phyloP scores from a whole-genome alignment of 2,329 filamentous ascomycete genomes.

The Microcyclospora pomicola region DNA sequence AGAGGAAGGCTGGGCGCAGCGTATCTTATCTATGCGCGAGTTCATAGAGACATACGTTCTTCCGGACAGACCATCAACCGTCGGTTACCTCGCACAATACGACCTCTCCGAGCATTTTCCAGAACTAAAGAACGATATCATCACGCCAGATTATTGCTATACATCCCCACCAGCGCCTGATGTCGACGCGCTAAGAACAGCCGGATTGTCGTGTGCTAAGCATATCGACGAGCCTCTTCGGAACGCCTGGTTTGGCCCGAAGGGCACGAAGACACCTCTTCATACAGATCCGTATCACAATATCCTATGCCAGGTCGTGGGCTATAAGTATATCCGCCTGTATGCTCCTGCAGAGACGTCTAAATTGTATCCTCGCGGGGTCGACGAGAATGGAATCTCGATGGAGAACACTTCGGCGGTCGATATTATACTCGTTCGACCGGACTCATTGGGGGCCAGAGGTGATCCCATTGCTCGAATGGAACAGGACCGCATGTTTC shows the following conservation, averaged over 20 bases:
- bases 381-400: constrained; percentile 56
- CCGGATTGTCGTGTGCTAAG: constrained; percentile 7
- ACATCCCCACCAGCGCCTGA: constrained; percentile 45
- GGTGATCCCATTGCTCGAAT: constrained; percentile 1
- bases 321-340: constrained; percentile 79
- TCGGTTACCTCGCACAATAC: constrained; percentile 84
- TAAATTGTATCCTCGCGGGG: constrained; percentile 46
- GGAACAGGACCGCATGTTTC: constrained; percentile 27
- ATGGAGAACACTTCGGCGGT: constrained; percentile 83
- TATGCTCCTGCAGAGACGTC: constrained; percentile 55
- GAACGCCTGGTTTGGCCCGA: constrained; percentile 88
- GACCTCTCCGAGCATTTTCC: constrained; percentile 76
- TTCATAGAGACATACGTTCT: constrained; percentile 55
- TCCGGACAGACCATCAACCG: constrained; percentile 17
- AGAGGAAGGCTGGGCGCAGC: constrained; percentile 71
- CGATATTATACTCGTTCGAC: constrained; percentile 40
- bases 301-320: constrained; percentile 76
- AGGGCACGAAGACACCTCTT: constrained; percentile 76
- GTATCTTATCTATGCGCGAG: constrained; percentile 57
- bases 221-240: constrained; percentile 46
- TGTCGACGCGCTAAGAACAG: constrained; percentile 7
- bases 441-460: not conserved
- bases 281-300: constrained; percentile 95
- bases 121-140: constrained; percentile 58
- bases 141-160: constrained; percentile 74